Evolutionary conservation across 805 yeast species (phyloP).

Genomic region (Ogataea siamensis): DNA sequence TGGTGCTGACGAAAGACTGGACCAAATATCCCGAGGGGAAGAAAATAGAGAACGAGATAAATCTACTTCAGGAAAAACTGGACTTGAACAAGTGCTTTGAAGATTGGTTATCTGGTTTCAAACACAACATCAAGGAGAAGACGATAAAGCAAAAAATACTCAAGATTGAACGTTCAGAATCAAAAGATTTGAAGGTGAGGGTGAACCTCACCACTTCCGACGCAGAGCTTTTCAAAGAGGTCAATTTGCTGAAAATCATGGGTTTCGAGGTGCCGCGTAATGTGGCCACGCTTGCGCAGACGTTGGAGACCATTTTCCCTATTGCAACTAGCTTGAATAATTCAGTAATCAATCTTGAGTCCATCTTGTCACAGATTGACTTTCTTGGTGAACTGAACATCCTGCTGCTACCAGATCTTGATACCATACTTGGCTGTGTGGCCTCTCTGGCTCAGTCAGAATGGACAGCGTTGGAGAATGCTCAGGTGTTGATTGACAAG

Average conservation of each 20-base stretch:
- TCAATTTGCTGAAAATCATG: conserved; percentile 45
- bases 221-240: conserved; percentile 49
- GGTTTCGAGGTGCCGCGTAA: conserved; percentile 59
- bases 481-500: conserved; percentile 43
- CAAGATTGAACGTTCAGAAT: conserved; percentile 29
- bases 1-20: conserved; percentile 63
- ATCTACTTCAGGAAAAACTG: conserved; percentile 43
- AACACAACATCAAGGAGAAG: conserved; percentile 13
- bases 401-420: conserved; percentile 33
- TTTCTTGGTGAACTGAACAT: conserved; percentile 41
- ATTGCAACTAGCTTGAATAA: conserved; percentile 55
- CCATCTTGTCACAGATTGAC: conserved; percentile 8
- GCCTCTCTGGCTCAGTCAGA: conserved; percentile 36
- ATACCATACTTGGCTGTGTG: conserved; percentile 35
- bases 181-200: conserved; percentile 30
- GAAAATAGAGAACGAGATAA: conserved; percentile 51
- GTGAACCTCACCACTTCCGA: conserved; percentile 53
- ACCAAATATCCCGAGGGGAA: conserved; percentile 62
- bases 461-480: conserved; percentile 55
- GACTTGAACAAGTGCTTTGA: conserved; percentile 42
- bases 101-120: conserved; percentile 44
- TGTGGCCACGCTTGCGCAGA: conserved; percentile 45
- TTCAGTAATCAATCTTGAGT: conserved; percentile 41
- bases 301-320: conserved; percentile 53
- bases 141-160: conserved; percentile 33